Percentiles rank a stretch among this genome's conserved stretches.
Conservation (phyloP, 2,329 filamentous ascomycete genomes). For the Sporothrix luriei region DNA sequence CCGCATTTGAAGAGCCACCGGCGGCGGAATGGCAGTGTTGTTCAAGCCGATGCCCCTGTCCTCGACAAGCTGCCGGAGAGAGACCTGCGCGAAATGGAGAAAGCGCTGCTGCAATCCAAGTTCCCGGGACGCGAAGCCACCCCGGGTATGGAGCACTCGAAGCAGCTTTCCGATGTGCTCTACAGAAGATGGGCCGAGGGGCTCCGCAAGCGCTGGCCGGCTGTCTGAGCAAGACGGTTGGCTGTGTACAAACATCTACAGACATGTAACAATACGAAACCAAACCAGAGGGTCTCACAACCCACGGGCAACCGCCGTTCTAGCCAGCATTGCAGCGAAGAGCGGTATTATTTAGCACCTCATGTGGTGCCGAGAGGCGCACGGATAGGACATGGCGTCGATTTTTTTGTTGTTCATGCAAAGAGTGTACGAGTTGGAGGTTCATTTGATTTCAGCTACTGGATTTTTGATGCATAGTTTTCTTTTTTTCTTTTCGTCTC, state of each 20-base stretch:
- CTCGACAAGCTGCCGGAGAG: constrained; percentile 49
- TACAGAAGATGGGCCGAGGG: constrained; percentile 90
- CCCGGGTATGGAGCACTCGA: constrained; percentile 88
- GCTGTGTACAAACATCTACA: constrained; percentile 3
- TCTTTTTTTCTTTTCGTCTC: too few species aligned
- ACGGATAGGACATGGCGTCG: constrained; percentile 9
- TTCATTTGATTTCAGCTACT: neutral
- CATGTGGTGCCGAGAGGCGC: neutral
- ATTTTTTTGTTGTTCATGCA: too few species aligned
- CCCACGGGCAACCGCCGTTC: neutral
- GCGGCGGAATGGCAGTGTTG: constrained; percentile 58
- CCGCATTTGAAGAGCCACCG: constrained; percentile 81
- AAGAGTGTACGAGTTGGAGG: constrained; percentile 7
- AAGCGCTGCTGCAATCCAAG: constrained; percentile 53
- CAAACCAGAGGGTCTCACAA: neutral
- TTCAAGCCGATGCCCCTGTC: constrained; percentile 40
- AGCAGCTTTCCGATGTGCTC: constrained; percentile 84
- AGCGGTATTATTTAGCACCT: neutral
- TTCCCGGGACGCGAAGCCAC: constrained; percentile 58
- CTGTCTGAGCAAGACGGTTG: constrained; percentile 27
- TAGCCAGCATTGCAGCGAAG: neutral
- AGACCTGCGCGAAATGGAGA: constrained; percentile 51
- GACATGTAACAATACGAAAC: neutral
- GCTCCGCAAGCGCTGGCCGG: constrained; percentile 54
- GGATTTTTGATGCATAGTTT: constrained; percentile 17